phyloP scores from a whole-genome alignment of 495 filamentous ascomycete species.

The Penicillium fimorum region DNA sequence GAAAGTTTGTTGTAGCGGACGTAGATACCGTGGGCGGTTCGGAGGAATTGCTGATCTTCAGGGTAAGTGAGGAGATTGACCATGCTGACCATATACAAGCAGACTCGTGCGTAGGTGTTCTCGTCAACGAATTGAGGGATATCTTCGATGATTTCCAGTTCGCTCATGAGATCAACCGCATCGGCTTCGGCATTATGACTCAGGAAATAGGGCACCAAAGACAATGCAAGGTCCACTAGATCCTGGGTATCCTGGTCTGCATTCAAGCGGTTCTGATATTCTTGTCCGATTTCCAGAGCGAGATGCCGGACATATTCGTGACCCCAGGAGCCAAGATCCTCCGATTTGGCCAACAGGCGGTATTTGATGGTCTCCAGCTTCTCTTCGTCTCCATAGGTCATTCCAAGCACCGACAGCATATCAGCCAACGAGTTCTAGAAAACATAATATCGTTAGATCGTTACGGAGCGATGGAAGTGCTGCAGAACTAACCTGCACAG shows the following conservation, averaged over 20 bases:
- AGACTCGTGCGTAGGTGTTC: slow-evolving; percentile 89
- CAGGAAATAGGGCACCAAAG: slow-evolving; percentile 90
- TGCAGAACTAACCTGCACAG: slow-evolving; percentile 64
- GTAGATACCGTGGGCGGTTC: slow-evolving; percentile 89
- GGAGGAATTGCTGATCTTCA: slow-evolving; percentile 92
- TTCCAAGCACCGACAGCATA: slow-evolving; percentile 94
- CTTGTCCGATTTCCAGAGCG: slow-evolving; percentile 92
- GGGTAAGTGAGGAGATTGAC: slow-evolving; percentile 95
- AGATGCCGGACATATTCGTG: slow-evolving; percentile 98
- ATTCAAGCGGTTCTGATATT: slow-evolving; percentile 76
- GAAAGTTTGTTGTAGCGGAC: slow-evolving; percentile 85
- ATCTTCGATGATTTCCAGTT: slow-evolving; percentile 92
- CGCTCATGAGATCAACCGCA: slow-evolving; percentile 93
- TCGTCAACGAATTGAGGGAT: slow-evolving; percentile 89
- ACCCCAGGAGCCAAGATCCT: slow-evolving; percentile 95
- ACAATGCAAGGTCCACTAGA: slow-evolving; percentile 74
- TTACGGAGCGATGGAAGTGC: background rate
- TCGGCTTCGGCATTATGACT: slow-evolving; percentile 98
- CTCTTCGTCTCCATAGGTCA: slow-evolving; percentile 98
- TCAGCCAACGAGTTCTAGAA: slow-evolving; percentile 78
- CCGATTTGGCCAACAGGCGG: slow-evolving; percentile 80
- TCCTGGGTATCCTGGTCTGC: slow-evolving; percentile 65
- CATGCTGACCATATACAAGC: slow-evolving; percentile 99
- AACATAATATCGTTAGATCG: slow-evolving; percentile 6
- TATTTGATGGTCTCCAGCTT: slow-evolving; percentile 95